Conservation (phyloP, 257 asterid genomes). For the Ilex aquifolium region DNA sequence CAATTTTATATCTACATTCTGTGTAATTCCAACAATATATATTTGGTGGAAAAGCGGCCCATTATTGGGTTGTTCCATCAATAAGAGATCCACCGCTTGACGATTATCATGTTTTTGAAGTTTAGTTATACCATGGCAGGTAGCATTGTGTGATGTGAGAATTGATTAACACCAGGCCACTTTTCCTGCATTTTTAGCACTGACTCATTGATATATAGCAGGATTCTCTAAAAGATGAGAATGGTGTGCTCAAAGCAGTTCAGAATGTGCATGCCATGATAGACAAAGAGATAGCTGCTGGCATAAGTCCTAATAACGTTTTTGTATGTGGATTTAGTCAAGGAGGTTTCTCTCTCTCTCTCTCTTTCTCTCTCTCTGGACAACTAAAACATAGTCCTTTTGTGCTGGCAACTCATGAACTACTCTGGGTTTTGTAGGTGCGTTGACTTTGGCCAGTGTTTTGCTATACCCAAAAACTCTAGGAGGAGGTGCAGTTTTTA, state of each 20-base stretch:
- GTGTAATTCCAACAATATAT: no score
- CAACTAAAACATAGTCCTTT: no score
- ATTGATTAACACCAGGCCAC: no score
- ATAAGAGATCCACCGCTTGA: no score
- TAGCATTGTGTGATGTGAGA: no score
- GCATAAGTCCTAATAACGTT: constrained; percentile 62
- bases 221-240: constrained; percentile 84
- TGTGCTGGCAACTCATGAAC: no score
- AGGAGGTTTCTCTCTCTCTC: constrained; percentile 58
- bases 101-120: no score
- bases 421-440: constrained; percentile 37
- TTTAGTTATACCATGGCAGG: no score
- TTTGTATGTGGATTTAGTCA: constrained; percentile 95
- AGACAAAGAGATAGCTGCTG: constrained; percentile 79
- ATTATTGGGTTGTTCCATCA: no score
- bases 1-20: no score
- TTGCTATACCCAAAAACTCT: constrained; percentile 76
- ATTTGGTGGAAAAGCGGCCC: no score
- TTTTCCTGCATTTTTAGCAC: no score
- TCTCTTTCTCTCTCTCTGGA: not conserved
- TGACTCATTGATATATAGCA: constrained; percentile 18
- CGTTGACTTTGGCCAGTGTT: constrained; percentile 89
- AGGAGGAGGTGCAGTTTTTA: constrained; percentile 96
- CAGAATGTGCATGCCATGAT: constrained; percentile 71
- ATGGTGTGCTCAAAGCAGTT: constrained; percentile 65